A percentile compares a stretch with the other conserved stretches of the same genome.
Conservation (phyloP, 2,329 filamentous ascomycete species). For the Calonectria naviculata region DNA sequence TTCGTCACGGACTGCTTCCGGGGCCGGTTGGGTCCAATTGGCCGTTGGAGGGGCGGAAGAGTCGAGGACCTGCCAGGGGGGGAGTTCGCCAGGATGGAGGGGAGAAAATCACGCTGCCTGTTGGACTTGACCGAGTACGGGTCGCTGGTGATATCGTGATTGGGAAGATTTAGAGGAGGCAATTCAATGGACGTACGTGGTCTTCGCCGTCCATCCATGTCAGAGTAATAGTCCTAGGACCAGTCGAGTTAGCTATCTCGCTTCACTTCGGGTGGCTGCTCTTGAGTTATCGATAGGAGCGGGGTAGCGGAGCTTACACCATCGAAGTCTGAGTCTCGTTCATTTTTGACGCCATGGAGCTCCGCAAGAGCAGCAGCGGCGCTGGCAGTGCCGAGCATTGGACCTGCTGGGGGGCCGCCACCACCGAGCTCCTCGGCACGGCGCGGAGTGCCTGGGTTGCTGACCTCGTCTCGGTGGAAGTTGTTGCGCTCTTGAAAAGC, state of each 20-base stretch:
- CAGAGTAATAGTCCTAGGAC: conserved; percentile 74
- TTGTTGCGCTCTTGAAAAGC: conserved; percentile 58
- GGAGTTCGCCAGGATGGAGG: conserved; percentile 84
- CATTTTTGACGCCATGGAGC: conserved; percentile 80
- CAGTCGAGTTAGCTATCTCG: conserved; percentile 29
- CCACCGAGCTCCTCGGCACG: conserved; percentile 76
- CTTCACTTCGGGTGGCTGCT: conserved; percentile 15
- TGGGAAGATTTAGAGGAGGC: conserved; percentile 72
- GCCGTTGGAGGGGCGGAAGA: conserved; percentile 83
- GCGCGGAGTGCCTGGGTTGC: conserved; percentile 75
- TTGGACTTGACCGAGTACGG: conserved; percentile 72
- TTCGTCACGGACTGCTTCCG: conserved; percentile 90
- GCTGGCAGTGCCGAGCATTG: conserved; percentile 69
- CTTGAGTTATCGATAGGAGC: conserved; percentile 41
- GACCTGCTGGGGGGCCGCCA: conserved; percentile 37
- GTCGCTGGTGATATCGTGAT: conserved; percentile 77
- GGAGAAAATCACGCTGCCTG: conserved; percentile 79
- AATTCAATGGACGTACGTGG: conserved; percentile 78
- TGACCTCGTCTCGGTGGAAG: conserved; percentile 75
- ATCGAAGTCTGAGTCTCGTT: conserved; percentile 83
- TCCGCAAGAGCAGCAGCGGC: conserved; percentile 90
- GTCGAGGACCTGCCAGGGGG: conserved; percentile 90
- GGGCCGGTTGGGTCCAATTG: conserved; percentile 76
- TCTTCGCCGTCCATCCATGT: conserved; percentile 73
- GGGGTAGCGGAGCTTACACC: conserved; percentile 64